A percentile compares a stretch with the other conserved stretches of the same genome.
These are phyloP conservation scores for Coccomyxa subellipsoidea DNA, from an alignment of 163 green algal genomes.

Conservation along the genomic window DNA sequence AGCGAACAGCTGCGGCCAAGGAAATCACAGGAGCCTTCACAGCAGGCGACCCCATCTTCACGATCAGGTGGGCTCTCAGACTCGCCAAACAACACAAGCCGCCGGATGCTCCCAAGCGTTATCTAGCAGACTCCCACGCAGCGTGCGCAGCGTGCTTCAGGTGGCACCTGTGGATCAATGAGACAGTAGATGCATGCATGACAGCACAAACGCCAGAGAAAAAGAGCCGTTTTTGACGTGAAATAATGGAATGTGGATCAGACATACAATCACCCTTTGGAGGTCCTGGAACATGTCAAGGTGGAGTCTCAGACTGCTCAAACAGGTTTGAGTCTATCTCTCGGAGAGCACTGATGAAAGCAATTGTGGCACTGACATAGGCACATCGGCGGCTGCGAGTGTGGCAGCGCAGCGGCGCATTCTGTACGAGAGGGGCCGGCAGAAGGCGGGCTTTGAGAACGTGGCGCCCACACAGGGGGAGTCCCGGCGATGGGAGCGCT, in stretches of 20 bases:
- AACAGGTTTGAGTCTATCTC: too few relatives aligned
- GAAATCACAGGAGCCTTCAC: not conserved
- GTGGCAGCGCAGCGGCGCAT: not conserved
- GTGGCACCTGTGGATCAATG: too few relatives aligned
- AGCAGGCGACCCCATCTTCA: not conserved
- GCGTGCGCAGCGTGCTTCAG: too few relatives aligned
- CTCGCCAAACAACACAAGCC: too few relatives aligned
- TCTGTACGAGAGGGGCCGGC: not conserved
- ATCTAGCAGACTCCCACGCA: not conserved
- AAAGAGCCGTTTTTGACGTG: too few relatives aligned
- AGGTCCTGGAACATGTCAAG: too few relatives aligned
- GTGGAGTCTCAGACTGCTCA: too few relatives aligned
- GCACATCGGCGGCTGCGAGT: not conserved
- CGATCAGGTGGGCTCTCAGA: not conserved
- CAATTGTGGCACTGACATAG: not conserved
- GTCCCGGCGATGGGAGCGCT: slow-evolving; percentile 38
- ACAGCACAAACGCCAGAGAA: too few relatives aligned
- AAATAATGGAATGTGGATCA: too few relatives aligned
- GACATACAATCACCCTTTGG: too few relatives aligned
- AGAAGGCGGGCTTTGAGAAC: not conserved
- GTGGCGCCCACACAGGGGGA: slow-evolving; percentile 27
- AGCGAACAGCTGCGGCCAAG: slow-evolving; percentile 46
- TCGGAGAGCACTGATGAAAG: too few relatives aligned
- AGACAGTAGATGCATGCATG: too few relatives aligned
- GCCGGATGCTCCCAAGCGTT: not conserved